Evolutionary conservation across 768 basidiomycete genomes (phyloP).

Genomic region (Solioccasus polychromus): DNA sequence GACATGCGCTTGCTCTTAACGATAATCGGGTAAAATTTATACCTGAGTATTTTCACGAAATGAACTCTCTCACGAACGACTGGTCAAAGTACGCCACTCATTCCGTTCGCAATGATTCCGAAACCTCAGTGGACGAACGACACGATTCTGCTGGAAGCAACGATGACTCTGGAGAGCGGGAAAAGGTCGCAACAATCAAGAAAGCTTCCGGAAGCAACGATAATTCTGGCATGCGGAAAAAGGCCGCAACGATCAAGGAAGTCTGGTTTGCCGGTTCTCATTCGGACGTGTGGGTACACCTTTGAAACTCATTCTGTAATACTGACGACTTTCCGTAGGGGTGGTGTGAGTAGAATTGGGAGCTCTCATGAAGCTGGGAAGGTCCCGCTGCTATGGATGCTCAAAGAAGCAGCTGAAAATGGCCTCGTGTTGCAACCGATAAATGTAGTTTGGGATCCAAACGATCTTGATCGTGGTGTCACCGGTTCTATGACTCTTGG

Average conservation of each 20-base stretch:
- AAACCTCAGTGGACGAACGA: neutral
- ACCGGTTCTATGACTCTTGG: conserved; percentile 17
- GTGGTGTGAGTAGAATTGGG: conserved; percentile 22
- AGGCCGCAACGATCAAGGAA: conserved; percentile 56
- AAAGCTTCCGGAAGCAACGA: neutral
- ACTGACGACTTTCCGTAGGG: conserved; percentile 10
- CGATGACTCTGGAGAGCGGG: too few relatives aligned
- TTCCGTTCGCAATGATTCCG: neutral
- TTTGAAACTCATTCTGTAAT: neutral
- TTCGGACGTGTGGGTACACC: conserved; percentile 30
- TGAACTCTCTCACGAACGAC: conserved; percentile 20
- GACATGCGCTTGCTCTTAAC: conserved; percentile 65
- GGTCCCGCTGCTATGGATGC: conserved; percentile 34
- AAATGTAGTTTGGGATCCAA: conserved; percentile 26
- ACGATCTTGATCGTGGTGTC: conserved; percentile 22
- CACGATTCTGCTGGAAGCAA: too few relatives aligned
- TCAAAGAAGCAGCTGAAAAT: conserved; percentile 23
- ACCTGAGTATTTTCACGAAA: conserved; percentile 36
- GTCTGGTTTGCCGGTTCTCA: conserved; percentile 64
- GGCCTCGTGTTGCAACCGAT: conserved; percentile 28
- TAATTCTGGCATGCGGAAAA: neutral
- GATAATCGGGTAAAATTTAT: conserved; percentile 62
- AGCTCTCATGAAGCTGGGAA: conserved; percentile 23
- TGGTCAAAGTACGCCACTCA: conserved; percentile 8
- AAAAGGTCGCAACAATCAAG: conserved; percentile 27